These are phyloP conservation scores for Saccharomycopsis synnaedendra DNA, from an alignment of 805 yeast species.

Conservation along the genomic window DNA sequence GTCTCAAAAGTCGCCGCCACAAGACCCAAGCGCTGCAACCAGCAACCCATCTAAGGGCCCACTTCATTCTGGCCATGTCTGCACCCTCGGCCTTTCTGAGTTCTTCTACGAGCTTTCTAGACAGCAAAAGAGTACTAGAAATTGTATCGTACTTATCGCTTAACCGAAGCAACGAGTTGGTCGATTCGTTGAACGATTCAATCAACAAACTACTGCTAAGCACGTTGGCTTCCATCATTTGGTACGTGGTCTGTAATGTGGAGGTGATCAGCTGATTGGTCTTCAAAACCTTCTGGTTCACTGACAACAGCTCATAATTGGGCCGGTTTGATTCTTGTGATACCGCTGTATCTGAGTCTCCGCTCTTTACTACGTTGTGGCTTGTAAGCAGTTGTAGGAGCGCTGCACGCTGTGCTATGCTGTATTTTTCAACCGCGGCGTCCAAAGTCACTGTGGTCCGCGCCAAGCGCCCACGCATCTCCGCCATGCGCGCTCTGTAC, in stretches of 20 bases:
- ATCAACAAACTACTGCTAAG: constrained; percentile 11
- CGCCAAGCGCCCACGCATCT: no score
- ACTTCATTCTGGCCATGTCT: constrained; percentile 12
- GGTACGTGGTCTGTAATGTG: constrained; percentile 6
- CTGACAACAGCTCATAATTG: constrained; percentile 3
- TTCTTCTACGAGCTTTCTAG: constrained; percentile 10
- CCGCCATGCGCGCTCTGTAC: no score
- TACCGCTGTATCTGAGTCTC: neutral
- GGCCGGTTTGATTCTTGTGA: neutral
- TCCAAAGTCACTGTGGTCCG: no score
- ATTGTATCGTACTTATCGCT: constrained; percentile 10
- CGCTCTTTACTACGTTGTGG: neutral
- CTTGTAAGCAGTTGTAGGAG: neutral
- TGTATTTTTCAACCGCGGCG: neutral
- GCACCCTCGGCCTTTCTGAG: constrained; percentile 14
- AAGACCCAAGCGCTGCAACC: constrained; percentile 14
- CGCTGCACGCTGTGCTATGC: neutral
- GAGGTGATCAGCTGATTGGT: constrained; percentile 13
- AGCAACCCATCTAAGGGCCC: constrained; percentile 13
- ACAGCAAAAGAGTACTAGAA: constrained; percentile 4
- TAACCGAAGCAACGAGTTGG: constrained; percentile 8
- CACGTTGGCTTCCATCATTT: constrained; percentile 15
- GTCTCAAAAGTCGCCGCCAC: constrained; percentile 14
- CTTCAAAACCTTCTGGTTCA: constrained; percentile 14
- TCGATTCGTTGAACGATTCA: constrained; percentile 13